Evolutionary conservation across 1,284 basidiomycete genomes (phyloP).

Genomic region (Cryptococcus deneoformans): DNA sequence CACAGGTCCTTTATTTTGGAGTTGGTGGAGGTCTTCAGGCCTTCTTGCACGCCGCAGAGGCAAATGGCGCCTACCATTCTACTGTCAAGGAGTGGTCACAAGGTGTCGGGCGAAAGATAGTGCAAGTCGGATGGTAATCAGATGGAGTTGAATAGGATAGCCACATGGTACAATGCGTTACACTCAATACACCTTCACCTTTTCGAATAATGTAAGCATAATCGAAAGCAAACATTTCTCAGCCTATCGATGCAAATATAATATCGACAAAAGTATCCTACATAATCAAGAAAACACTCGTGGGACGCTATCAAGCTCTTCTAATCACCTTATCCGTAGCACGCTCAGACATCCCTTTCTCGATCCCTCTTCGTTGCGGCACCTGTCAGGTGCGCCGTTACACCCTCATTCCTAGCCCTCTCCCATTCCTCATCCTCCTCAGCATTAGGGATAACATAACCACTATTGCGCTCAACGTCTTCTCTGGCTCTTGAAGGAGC

Average conservation of each 20-base stretch:
- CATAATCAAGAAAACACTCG: too few species aligned
- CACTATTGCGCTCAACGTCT: slow-evolving; percentile 7
- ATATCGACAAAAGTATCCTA: too few species aligned
- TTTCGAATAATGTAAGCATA: too few species aligned
- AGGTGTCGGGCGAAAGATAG: slow-evolving; percentile 65
- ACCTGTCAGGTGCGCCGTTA: slow-evolving; percentile 43
- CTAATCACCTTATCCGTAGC: too few species aligned
- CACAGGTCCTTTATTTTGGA: slow-evolving; percentile 87
- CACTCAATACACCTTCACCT: too few species aligned
- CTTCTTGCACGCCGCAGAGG: slow-evolving; percentile 61
- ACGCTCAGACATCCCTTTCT: background rate
- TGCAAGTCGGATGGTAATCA: slow-evolving; percentile 58
- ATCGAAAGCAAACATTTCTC: too few species aligned
- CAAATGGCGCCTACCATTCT: slow-evolving; percentile 40
- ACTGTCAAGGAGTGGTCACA: slow-evolving; percentile 54
- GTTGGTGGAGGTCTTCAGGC: slow-evolving; percentile 85
- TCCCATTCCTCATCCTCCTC: slow-evolving; percentile 47
- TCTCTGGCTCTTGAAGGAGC: slow-evolving; percentile 5
- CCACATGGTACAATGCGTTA: too few species aligned
- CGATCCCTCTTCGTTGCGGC: background rate
- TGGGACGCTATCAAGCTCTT: too few species aligned
- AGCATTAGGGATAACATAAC: slow-evolving; percentile 31
- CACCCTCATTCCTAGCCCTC: slow-evolving; percentile 31
- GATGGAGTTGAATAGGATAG: too few species aligned
- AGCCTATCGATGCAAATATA: too few species aligned